Evolutionary conservation across 1,284 basidiomycete species (phyloP), one percentile per base, ranked within the genome.

Genomic region (Ustilago tritici): DNA sequence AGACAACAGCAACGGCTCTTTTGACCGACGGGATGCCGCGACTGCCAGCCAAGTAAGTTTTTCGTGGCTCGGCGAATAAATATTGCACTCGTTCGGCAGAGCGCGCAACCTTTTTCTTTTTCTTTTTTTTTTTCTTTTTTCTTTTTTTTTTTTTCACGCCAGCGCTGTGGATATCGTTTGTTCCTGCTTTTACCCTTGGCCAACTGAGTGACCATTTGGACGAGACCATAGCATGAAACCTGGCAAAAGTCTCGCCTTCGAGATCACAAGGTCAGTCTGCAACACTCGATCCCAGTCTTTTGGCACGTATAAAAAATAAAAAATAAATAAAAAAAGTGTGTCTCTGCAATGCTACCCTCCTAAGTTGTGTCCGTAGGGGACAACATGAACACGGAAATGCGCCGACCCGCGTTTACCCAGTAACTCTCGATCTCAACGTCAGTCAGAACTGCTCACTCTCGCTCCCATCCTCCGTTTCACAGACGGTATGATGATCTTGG

Each of bases 331-430:
- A 32, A 15, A 31, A 8, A 1, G 19, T 8, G 28, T 31, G 2
- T 49, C 47, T 32, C 11, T 14, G 28, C 28, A 14, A 50, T 28
- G 23, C 47, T 14, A 50, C 23, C 47, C 31, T 28, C 47, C 23
- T 23, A 23, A 23, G 23, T 23, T 23, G 23, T 23, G 23, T 23
- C 0, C 23, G 23, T 23, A 23, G 23, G 23, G 31, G 28, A 50
- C 47, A 50, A 28, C 47, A 36, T 54, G 31, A 17, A 54, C 52
- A 35, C 52, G 52, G 52, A 54, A 31, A 54, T 23, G 52, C 15
- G 52, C 15, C 52, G 52, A 54, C 52, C 19, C n/a, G 43, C n/a
- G 43, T 17, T 46, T 28, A 28, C 3, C 3, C 23, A 28, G 23
- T 28, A 28, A 3, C 23, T 28, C 23, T 28, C 23, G 23, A 46